Conservation (phyloP, 176 grass and related monocot genomes). For the Phoenix roebelenii region DNA sequence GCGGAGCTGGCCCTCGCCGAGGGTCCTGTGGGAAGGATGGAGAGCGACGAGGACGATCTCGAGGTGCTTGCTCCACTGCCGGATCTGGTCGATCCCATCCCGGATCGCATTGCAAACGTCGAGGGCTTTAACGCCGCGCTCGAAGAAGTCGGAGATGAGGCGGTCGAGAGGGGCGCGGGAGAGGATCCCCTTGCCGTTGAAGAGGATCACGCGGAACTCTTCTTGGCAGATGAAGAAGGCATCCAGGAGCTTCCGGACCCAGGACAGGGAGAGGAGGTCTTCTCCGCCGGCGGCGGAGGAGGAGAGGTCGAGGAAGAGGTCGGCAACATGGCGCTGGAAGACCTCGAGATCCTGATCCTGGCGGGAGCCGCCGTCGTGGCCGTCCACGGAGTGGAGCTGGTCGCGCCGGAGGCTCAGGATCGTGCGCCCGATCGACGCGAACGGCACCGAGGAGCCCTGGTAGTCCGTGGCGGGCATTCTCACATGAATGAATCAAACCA, state of each 20-base stretch:
- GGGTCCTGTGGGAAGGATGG: not conserved
- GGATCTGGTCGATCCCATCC: slow-evolving; percentile 68
- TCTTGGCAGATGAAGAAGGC: slow-evolving; percentile 68
- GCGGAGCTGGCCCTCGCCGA: slow-evolving; percentile 72
- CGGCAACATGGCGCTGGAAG: slow-evolving; percentile 43
- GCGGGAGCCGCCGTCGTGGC: slow-evolving; percentile 7
- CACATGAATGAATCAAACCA: not conserved
- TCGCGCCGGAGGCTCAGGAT: slow-evolving; percentile 42
- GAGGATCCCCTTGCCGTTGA: slow-evolving; percentile 10
- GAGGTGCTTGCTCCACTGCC: slow-evolving; percentile 65
- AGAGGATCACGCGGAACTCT: slow-evolving; percentile 64
- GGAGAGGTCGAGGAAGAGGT: slow-evolving; percentile 38
- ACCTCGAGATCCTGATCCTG: slow-evolving; percentile 35
- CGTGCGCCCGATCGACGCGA: slow-evolving; percentile 37
- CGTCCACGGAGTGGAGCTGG: slow-evolving; percentile 28
- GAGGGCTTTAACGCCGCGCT: slow-evolving; percentile 80
- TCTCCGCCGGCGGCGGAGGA: not conserved
- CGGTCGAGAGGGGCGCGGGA: slow-evolving; percentile 47
- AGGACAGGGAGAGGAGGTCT: slow-evolving; percentile 53
- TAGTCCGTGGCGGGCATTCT: slow-evolving; percentile 41
- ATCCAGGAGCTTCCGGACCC: slow-evolving; percentile 53
- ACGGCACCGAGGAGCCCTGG: slow-evolving; percentile 23
- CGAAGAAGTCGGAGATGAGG: slow-evolving; percentile 73
- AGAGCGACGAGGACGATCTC: slow-evolving; percentile 53
- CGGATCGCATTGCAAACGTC: slow-evolving; percentile 93